Percentiles rank a stretch among this genome's conserved stretches.
These are phyloP conservation scores for Azolla pinnata DNA, from an alignment of 75 land plant species.

Conservation along the genomic window DNA sequence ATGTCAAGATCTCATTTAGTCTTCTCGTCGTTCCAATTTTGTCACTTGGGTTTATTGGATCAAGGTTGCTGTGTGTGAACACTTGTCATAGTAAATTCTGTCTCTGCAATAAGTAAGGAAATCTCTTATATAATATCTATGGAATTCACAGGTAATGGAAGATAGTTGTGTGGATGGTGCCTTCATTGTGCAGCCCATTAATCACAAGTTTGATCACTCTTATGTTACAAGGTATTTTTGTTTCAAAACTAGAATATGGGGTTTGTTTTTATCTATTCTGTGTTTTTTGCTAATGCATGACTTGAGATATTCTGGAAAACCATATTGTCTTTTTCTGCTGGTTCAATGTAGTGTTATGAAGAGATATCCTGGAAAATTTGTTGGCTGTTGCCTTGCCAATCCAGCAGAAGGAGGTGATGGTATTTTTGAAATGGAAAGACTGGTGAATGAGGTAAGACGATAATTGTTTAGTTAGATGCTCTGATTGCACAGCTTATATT, in stretches of 20 bases:
- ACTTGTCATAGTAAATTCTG: no score
- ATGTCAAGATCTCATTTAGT: no score
- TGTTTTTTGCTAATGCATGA: no score
- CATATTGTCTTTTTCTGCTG: neutral
- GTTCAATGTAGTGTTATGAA: slow-evolving; percentile 49
- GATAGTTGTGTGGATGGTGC: slow-evolving; percentile 87
- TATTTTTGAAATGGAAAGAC: slow-evolving; percentile 55
- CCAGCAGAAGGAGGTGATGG: slow-evolving; percentile 87
- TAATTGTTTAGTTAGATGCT: no score
- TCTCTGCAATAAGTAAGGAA: no score
- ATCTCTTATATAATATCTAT: no score
- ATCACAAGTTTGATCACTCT: slow-evolving; percentile 90
- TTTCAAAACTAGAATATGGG: neutral
- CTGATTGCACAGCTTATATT: no score
- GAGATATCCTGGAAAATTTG: slow-evolving; percentile 65
- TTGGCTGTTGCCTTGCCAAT: slow-evolving; percentile 90
- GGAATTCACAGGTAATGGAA: slow-evolving; percentile 46
- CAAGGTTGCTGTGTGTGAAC: no score
- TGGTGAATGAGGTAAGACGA: slow-evolving; percentile 41
- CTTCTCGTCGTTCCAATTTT: no score
- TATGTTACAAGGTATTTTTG: slow-evolving; percentile 49
- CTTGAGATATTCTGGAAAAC: neutral
- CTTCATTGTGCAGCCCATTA: slow-evolving; percentile 82
- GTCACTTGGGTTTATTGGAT: no score
- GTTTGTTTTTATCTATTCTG: neutral